Percentiles rank a stretch among this genome's conserved stretches.
phyloP scores from a whole-genome alignment of 305 asterid genomes.

The Lippia alba region DNA sequence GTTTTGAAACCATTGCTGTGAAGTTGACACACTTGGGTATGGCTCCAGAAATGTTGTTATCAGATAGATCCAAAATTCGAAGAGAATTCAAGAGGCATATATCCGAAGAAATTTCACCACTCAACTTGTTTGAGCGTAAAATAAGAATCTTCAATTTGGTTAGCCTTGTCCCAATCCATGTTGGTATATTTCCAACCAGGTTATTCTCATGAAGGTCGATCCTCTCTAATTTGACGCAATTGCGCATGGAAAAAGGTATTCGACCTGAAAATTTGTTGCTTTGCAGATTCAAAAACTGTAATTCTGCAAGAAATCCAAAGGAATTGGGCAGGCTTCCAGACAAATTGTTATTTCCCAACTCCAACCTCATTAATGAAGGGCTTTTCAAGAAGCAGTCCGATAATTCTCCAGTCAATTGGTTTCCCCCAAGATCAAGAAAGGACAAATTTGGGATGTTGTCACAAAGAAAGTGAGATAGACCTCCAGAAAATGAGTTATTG shows the following conservation, averaged over 20 bases:
- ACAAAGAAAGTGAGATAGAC: not conserved
- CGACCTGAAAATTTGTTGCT: slow-evolving; percentile 33
- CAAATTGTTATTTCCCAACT: slow-evolving; percentile 31
- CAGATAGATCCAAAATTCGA: slow-evolving; percentile 48
- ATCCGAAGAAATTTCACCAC: slow-evolving; percentile 34
- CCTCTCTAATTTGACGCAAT: slow-evolving; percentile 25
- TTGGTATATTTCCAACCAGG: slow-evolving; percentile 30
- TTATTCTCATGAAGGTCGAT: slow-evolving; percentile 28
- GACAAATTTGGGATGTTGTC: slow-evolving; percentile 21
- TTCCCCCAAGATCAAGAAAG: slow-evolving; percentile 34
- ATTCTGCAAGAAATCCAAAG: not conserved
- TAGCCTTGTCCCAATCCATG: slow-evolving; percentile 27
- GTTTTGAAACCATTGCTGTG: slow-evolving; percentile 40
- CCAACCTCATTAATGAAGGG: not conserved
- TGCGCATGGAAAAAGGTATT: slow-evolving; percentile 36
- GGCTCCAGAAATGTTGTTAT: slow-evolving; percentile 38
- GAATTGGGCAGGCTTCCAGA: slow-evolving; percentile 35
- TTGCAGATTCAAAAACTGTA: slow-evolving; percentile 17
- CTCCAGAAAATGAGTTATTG: slow-evolving; percentile 35
- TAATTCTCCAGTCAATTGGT: slow-evolving; percentile 31
- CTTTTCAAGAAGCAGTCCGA: slow-evolving; percentile 41
- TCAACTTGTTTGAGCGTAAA: slow-evolving; percentile 41
- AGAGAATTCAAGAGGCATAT: slow-evolving; percentile 38
- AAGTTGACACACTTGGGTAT: slow-evolving; percentile 41
- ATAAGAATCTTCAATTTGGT: slow-evolving; percentile 19